Conservation (phyloP, 140 eudicot genomes). For the Flaveria floridana region DNA sequence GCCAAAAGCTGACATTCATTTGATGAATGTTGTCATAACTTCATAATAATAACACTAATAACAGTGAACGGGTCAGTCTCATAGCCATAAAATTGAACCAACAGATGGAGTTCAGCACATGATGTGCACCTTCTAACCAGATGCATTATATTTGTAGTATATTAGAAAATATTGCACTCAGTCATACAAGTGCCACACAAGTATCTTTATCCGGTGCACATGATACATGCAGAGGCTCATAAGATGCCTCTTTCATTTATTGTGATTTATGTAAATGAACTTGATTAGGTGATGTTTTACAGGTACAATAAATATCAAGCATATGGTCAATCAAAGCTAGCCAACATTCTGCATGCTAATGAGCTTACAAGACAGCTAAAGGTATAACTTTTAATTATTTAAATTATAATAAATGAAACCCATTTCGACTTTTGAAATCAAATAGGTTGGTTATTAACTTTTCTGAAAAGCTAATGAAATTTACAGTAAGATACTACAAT, state of each 20-base stretch:
- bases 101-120: not conserved
- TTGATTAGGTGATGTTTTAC: slow-evolving; percentile 36
- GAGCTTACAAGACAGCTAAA: slow-evolving; percentile 70
- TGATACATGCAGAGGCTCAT: not conserved
- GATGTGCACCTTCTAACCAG: not conserved
- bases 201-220: slow-evolving; percentile 7
- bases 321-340: slow-evolving; percentile 95
- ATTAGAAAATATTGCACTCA: not conserved
- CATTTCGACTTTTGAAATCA: slow-evolving; percentile 13
- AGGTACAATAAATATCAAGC: slow-evolving; percentile 67
- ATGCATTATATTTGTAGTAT: not conserved
- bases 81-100: not conserved
- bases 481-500: not conserved
- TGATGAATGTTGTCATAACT: not conserved
- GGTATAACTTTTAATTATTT: slow-evolving; percentile 40
- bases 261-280: not conserved
- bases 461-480: not conserved
- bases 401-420: not conserved
- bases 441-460: not conserved
- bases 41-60: not conserved
- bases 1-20: not conserved
- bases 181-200: not conserved
- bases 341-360: slow-evolving; percentile 80
- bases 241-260: not conserved
- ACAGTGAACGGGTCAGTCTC: not conserved